These are phyloP conservation scores for Eucalyptus sp. DNA, from an alignment of 345 rosid species.

Conservation along the genomic window DNA sequence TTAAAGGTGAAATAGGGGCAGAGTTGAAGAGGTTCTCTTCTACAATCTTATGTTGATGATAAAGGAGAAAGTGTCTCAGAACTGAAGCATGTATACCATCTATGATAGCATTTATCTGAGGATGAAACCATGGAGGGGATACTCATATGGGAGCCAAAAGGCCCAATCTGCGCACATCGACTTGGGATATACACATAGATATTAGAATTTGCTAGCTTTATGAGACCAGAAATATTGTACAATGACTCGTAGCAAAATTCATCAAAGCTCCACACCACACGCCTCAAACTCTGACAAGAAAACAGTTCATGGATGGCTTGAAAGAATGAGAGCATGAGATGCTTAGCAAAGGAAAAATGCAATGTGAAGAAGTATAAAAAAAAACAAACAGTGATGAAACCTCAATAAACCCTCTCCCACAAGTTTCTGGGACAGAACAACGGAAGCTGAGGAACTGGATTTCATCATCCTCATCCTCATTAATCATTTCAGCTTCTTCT, in stretches of 20 bases:
- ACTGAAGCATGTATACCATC: neutral
- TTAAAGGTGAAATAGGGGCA: neutral
- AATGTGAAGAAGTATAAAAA: neutral
- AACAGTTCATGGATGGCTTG: neutral
- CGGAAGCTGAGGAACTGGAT: conserved; percentile 22
- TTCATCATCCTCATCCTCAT: conserved; percentile 18
- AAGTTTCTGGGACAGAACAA: conserved; percentile 36
- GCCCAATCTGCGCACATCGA: neutral
- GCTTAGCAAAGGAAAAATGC: neutral
- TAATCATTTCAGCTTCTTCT: conserved; percentile 12
- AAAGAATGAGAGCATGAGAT: neutral
- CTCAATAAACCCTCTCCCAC: conserved; percentile 74
- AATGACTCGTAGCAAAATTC: neutral
- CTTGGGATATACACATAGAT: neutral
- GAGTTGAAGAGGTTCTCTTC: neutral
- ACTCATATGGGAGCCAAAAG: neutral
- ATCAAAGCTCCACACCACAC: neutral
- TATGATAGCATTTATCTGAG: neutral
- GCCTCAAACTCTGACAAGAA: neutral
- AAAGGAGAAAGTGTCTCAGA: neutral
- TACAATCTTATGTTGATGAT: neutral
- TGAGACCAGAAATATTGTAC: neutral
- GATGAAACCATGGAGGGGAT: neutral
- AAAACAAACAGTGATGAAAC: conserved; percentile 3
- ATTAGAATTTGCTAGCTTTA: neutral